Percentiles rank a stretch among this genome's conserved stretches.
Conservation (phyloP, 2,329 filamentous ascomycete species). For the Pseudonectria foliicola region DNA sequence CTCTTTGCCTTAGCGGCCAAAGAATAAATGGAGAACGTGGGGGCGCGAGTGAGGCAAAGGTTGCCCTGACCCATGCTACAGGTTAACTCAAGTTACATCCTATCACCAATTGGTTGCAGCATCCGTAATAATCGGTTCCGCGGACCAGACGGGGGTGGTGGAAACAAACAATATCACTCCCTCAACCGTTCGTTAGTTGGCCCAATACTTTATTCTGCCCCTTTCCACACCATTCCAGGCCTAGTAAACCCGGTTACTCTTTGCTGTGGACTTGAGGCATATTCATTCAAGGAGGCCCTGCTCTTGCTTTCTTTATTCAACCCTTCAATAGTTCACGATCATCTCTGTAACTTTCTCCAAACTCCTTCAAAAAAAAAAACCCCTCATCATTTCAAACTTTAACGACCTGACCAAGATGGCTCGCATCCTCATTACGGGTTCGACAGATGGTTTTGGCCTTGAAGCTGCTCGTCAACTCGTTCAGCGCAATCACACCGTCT, state of each 20-base stretch:
- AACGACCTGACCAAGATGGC: conserved; percentile 7
- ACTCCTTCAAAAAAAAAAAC: neutral
- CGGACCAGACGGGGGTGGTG: too few relatives aligned
- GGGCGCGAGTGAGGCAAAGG: too few relatives aligned
- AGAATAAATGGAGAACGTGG: too few relatives aligned
- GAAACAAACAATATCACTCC: too few relatives aligned
- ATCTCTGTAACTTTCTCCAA: neutral
- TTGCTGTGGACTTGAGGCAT: neutral
- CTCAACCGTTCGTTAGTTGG: too few relatives aligned
- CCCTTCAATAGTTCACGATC: neutral
- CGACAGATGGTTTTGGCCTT: conserved; percentile 18
- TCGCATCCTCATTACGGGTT: conserved; percentile 19
- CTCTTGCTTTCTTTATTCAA: neutral
- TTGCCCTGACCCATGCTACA: too few relatives aligned
- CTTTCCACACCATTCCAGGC: neutral
- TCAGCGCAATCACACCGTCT: conserved; percentile 14
- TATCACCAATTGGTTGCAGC: too few relatives aligned
- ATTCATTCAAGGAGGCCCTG: neutral
- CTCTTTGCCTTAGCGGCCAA: too few relatives aligned
- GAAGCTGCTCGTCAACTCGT: conserved; percentile 16
- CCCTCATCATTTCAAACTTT: too few relatives aligned
- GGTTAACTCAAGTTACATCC: too few relatives aligned
- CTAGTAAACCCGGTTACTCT: neutral
- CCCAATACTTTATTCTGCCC: too few relatives aligned
- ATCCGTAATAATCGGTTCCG: too few relatives aligned